Percentiles rank a stretch among this genome's conserved stretches.
These are phyloP conservation scores for Gynochthodes officinalis DNA, from an alignment of 257 asterid species.

Conservation along the genomic window DNA sequence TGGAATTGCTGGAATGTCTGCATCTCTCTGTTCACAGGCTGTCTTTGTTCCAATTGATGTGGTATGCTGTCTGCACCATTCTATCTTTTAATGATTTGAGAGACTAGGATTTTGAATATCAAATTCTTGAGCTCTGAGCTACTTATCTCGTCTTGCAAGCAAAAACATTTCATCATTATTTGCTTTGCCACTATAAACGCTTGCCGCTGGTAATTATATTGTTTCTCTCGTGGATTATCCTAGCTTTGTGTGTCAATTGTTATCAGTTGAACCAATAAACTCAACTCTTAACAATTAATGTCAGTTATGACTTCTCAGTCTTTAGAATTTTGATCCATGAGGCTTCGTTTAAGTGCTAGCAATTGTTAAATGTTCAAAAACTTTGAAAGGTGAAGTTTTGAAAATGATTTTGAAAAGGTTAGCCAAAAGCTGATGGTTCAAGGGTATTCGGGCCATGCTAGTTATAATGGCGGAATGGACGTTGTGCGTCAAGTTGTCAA, in stretches of 20 bases:
- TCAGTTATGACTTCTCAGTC: background rate
- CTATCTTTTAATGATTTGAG: background rate
- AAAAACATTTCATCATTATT: background rate
- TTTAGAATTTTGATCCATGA: background rate
- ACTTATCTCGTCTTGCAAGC: background rate
- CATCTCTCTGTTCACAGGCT: constrained; percentile 82
- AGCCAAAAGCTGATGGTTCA: constrained; percentile 92
- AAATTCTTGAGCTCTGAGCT: background rate
- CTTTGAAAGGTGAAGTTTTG: constrained; percentile 13
- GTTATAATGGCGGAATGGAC: constrained; percentile 79
- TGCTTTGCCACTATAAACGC: background rate
- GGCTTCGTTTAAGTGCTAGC: background rate
- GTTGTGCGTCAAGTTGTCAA: constrained; percentile 80
- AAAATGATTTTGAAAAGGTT: constrained; percentile 54
- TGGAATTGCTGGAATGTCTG: constrained; percentile 87
- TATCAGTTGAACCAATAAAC: background rate
- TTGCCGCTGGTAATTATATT: background rate
- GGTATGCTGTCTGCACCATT: constrained; percentile 42
- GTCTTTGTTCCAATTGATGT: constrained; percentile 87
- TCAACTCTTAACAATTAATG: background rate
- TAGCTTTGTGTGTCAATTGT: background rate
- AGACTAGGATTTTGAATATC: background rate
- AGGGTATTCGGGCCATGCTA: constrained; percentile 80
- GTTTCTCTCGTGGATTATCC: background rate
- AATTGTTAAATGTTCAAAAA: background rate